Evolutionary conservation across 805 yeast genomes (phyloP).

Genomic region (Kodamaea nitidulidarum): DNA sequence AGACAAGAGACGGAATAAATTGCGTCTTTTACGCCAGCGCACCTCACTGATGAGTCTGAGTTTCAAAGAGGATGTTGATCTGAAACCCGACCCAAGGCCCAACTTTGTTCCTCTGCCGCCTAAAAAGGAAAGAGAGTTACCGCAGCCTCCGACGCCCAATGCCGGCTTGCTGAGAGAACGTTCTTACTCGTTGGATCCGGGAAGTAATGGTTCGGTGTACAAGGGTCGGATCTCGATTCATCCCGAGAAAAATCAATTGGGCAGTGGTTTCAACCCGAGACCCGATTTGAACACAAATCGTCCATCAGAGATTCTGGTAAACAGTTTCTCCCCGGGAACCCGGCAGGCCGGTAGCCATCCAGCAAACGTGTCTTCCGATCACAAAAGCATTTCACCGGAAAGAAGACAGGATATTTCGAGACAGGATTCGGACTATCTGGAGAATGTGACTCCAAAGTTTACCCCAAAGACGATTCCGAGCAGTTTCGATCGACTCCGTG

Average conservation of each 20-base stretch:
- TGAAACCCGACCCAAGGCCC: background rate
- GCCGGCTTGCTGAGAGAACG: background rate
- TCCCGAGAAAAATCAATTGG: background rate
- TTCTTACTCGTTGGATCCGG: background rate
- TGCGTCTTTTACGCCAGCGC: conserved; percentile 1
- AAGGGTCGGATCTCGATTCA: background rate
- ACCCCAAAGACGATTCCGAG: background rate
- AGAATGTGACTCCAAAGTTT: background rate
- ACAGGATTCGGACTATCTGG: no score
- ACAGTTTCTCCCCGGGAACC: no score
- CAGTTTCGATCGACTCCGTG: no score
- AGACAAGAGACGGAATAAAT: conserved; percentile 6
- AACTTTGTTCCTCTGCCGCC: no score
- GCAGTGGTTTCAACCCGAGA: background rate
- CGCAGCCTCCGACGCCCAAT: background rate
- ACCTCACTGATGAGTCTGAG: conserved; percentile 1
- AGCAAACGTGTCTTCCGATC: no score
- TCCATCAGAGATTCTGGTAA: no score
- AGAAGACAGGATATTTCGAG: no score
- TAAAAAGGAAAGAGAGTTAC: background rate
- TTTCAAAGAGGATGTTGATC: background rate
- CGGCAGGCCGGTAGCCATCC: no score
- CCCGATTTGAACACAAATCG: background rate
- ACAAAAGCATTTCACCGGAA: no score
- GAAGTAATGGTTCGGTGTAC: background rate